Base-by-base conservation (phyloP, 2,329 filamentous ascomycete species). In the Chaetomiaceae sp. region DNA sequence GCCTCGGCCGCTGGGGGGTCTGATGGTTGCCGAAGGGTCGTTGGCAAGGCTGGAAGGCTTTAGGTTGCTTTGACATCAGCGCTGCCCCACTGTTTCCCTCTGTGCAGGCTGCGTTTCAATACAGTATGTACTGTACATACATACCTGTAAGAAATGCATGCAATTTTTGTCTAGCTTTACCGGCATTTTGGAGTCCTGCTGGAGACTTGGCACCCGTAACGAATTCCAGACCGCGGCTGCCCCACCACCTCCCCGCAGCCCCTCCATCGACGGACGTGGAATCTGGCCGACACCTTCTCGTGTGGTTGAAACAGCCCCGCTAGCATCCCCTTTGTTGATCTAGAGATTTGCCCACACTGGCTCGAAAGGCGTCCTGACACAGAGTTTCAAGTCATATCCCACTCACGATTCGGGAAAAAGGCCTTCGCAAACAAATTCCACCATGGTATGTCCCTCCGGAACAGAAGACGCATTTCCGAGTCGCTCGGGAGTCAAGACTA, bases 191-290 rank as follows among this genome's bases (percentile, higher is more conserved):
- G n/a, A n/a, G n/a, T n/a, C n/a, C n/a, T n/a, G n/a, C n/a, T n/a
- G n/a, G n/a, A n/a, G n/a, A n/a, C n/a, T n/a, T n/a, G n/a, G n/a
- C n/a, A n/a, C 3, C 25, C 14, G n/a, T 30, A 30, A 20, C 27
- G 16, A 30, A 6, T 41, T n/a, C 50, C 51, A 54, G 43, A 51
- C 48, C 54, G 37, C 40, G 29, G 32, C 20, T 45, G 42, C 38
- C 45, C 45, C 54, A 45, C 53, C 23, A 40, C 7, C n/a, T 5
- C 10, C 18, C 32, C 16, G 29, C 44, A 42, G 47, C 59, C 59
- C 57, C 59, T 53, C 59, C 53, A 57, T 59, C 57, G 57, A 58
- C 29, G 16, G 42, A 33, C 46, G 45, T 58, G 48, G 59, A 61
- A 61, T 54, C 55, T 38, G 41, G 46, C 51, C 42, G 59, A 61